These are phyloP conservation scores for Penicillium lividum DNA, from an alignment of 495 filamentous ascomycete genomes.

Conservation along the genomic window DNA sequence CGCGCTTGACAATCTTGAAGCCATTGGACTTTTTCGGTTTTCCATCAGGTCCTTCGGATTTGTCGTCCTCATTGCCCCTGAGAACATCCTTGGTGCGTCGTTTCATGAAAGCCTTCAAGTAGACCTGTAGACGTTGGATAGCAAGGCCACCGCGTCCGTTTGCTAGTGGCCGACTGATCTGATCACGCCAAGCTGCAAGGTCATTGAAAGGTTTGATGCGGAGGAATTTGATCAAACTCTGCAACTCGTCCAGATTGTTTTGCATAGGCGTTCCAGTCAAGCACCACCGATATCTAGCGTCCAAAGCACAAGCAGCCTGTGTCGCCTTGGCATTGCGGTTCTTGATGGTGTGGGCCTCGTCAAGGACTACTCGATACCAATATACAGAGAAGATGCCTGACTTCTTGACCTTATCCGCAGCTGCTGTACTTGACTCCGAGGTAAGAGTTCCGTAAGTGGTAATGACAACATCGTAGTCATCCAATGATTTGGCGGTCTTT, in stretches of 20 bases:
- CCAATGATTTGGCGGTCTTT: slow-evolving; percentile 71
- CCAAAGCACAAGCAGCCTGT: slow-evolving; percentile 78
- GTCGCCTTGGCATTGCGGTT: slow-evolving; percentile 95
- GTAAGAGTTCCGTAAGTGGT: slow-evolving; percentile 95
- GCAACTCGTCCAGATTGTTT: slow-evolving; percentile 96
- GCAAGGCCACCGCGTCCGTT: slow-evolving; percentile 82
- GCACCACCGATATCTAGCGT: slow-evolving; percentile 89
- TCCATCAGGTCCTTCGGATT: slow-evolving; percentile 56
- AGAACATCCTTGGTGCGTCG: slow-evolving; percentile 93
- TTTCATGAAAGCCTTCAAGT: slow-evolving; percentile 94
- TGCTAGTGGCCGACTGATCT: slow-evolving; percentile 84
- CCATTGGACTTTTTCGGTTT: slow-evolving; percentile 56
- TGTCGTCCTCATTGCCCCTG: slow-evolving; percentile 75
- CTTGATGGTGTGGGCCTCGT: slow-evolving; percentile 98
- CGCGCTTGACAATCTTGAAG: slow-evolving; percentile 85
- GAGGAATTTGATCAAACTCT: slow-evolving; percentile 88
- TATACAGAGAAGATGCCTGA: slow-evolving; percentile 85
- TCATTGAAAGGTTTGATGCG: slow-evolving; percentile 90
- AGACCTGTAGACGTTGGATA: slow-evolving; percentile 79
- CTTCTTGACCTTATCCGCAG: slow-evolving; percentile 63
- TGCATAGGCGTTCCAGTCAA: slow-evolving; percentile 95
- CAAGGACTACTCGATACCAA: slow-evolving; percentile 94
- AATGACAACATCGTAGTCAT: slow-evolving; percentile 91
- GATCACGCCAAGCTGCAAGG: slow-evolving; percentile 77
- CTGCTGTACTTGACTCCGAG: slow-evolving; percentile 69